phyloP scores from a whole-genome alignment of 148 eudicot genomes.

The Simmondsia chinensis region DNA sequence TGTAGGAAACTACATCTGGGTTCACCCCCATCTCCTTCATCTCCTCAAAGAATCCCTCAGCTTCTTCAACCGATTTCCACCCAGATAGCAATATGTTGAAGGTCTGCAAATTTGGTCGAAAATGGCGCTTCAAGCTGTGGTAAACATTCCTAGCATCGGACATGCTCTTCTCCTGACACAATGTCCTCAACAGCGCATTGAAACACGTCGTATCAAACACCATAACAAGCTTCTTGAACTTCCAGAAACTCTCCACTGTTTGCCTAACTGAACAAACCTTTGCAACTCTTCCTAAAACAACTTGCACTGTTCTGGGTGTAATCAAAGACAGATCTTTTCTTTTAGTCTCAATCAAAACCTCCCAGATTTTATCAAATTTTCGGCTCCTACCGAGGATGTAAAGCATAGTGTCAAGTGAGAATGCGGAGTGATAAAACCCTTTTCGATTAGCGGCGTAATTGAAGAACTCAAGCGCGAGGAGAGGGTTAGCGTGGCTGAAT shows the following conservation, averaged over 20 bases:
- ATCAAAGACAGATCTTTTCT: slow-evolving; percentile 50
- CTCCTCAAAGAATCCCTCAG: slow-evolving; percentile 62
- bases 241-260: slow-evolving; percentile 64
- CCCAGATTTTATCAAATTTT: slow-evolving; percentile 54
- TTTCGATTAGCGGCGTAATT: slow-evolving; percentile 18
- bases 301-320: slow-evolving; percentile 49
- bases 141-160: slow-evolving; percentile 75
- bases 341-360: slow-evolving; percentile 43
- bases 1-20: slow-evolving; percentile 76
- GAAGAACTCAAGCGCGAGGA: slow-evolving; percentile 53
- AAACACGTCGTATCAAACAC: slow-evolving; percentile 44
- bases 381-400: slow-evolving; percentile 68
- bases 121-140: slow-evolving; percentile 48
- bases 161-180: slow-evolving; percentile 88
- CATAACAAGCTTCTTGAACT: slow-evolving; percentile 39
- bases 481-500: slow-evolving; percentile 68
- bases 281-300: slow-evolving; percentile 63
- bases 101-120: slow-evolving; percentile 58
- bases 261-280: slow-evolving; percentile 72
- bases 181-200: slow-evolving; percentile 62
- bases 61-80: slow-evolving; percentile 77
- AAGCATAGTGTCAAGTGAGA: slow-evolving; percentile 71
- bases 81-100: slow-evolving; percentile 76
- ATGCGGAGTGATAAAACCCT: slow-evolving; percentile 62
- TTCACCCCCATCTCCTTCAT: slow-evolving; percentile 69